phyloP scores from a whole-genome alignment of 208 protist species.

The Leishmania gerbilli region DNA sequence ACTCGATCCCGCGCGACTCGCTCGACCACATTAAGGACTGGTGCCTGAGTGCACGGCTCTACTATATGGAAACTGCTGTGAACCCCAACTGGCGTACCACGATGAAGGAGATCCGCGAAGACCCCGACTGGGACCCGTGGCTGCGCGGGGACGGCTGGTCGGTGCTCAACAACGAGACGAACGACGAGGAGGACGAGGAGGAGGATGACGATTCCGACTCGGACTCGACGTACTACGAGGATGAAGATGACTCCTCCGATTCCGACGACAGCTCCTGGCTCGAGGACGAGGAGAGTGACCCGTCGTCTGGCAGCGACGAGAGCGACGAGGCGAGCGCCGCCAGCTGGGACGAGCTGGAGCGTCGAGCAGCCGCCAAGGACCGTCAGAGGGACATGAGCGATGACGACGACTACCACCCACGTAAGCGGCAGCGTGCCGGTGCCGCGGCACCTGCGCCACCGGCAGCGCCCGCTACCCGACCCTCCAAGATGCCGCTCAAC shows the following conservation, averaged over 20 bases:
- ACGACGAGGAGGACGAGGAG: slow-evolving; percentile 90
- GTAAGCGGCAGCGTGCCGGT: slow-evolving; percentile 41
- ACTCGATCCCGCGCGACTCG: slow-evolving; percentile 48
- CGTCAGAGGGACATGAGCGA: slow-evolving; percentile 56
- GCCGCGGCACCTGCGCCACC: background rate
- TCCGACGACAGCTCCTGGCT: slow-evolving; percentile 72
- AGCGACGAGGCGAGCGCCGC: slow-evolving; percentile 60
- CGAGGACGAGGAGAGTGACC: slow-evolving; percentile 78
- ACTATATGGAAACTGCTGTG: slow-evolving; percentile 85
- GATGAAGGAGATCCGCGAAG: slow-evolving; percentile 86
- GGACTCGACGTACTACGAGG: slow-evolving; percentile 83
- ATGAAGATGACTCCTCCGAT: slow-evolving; percentile 70
- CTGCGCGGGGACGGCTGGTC: slow-evolving; percentile 66
- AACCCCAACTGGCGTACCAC: slow-evolving; percentile 80
- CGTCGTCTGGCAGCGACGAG: slow-evolving; percentile 43
- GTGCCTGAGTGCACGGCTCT: slow-evolving; percentile 75
- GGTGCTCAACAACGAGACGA: slow-evolving; percentile 65
- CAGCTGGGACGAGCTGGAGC: slow-evolving; percentile 87
- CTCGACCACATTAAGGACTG: slow-evolving; percentile 83
- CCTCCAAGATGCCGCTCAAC: slow-evolving; percentile 38
- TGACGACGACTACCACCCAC: slow-evolving; percentile 62
- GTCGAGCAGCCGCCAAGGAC: slow-evolving; percentile 78
- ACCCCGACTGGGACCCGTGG: slow-evolving; percentile 89
- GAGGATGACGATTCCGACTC: slow-evolving; percentile 61
- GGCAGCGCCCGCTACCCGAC: slow-evolving; percentile 13